These are phyloP conservation scores for Parachlorella kessleri DNA, from an alignment of 139 green algal genomes.

Conservation along the genomic window DNA sequence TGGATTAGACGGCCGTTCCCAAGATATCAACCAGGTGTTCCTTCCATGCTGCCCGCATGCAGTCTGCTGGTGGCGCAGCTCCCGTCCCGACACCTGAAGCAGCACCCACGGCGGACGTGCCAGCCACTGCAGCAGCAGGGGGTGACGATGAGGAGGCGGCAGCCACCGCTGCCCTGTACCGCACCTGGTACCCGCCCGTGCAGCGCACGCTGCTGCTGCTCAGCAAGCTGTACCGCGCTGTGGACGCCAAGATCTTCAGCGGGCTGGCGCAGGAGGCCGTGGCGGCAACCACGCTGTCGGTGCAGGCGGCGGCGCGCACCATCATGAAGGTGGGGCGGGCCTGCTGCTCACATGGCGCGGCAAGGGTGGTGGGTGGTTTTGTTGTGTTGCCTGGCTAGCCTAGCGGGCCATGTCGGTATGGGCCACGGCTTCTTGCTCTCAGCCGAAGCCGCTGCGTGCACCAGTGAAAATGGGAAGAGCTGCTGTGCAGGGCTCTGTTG, in stretches of 20 bases:
- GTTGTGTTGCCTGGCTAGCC: no score
- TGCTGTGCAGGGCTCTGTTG: neutral
- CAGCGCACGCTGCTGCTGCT: constrained; percentile 80
- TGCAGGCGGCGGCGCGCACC: constrained; percentile 58
- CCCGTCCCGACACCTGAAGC: neutral
- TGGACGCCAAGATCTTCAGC: constrained; percentile 84
- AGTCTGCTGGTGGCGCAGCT: no score
- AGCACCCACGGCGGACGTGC: constrained; percentile 12
- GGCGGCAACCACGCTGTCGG: constrained; percentile 66
- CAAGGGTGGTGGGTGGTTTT: no score
- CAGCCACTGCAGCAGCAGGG: neutral
- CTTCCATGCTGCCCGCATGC: no score
- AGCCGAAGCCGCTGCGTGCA: no score
- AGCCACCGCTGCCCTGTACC: constrained; percentile 21
- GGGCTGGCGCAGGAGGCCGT: constrained; percentile 92
- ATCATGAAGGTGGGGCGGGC: constrained; percentile 33
- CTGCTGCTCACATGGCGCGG: no score
- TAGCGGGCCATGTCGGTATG: no score
- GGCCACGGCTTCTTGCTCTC: no score
- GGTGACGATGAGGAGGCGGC: constrained; percentile 6
- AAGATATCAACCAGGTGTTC: no score
- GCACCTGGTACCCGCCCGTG: constrained; percentile 83
- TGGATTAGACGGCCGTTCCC: no score
- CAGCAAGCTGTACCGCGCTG: constrained; percentile 87
- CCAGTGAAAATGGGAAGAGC: neutral